Evolutionary conservation across 495 filamentous ascomycete genomes (phyloP), one percentile per base, ranked within the genome.

Genomic region (Poronia punctata): DNA sequence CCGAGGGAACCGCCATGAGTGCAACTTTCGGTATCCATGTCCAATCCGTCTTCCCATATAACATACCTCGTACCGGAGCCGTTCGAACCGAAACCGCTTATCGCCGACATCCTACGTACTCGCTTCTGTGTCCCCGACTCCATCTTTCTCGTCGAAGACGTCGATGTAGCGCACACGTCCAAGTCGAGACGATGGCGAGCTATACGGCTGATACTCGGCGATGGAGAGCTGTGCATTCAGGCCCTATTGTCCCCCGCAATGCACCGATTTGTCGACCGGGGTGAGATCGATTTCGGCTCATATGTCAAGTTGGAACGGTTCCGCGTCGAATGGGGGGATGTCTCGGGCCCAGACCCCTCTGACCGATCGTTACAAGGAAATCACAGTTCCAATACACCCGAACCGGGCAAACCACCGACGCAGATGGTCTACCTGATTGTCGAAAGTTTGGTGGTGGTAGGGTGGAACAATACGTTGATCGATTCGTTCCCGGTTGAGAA

Each of bases 171-270:
- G 15, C 52, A 56, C 32, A 46, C 39, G 1, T 64, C 30, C 8
- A 40, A 24, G 29, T 61, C 40, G 5, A 38, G 43, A 17, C 36
- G 49, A 46, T 52, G 48, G 48, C 52, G 58, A 12, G 46, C 55
- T 5, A 37, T 67, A 5, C 40, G 60, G 5, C 21, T 72, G 37
- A 21, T 71, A 10, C 48, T 72, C 0, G 62, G 66, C 6, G 67
- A 72, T 29, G 67, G 66, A 1, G 56, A 68, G 41, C 46, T 70
- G 25, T 65, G 62, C 26, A 50, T 72, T 21, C 66, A 72, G 46
- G 66, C 65, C 15, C 51, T 72, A 33, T 30, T 67, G 19, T 41
- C 49, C 9, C 43, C 53, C 10, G 60, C 59, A 31, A 56, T 62
- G 19, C 61, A 67, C 7, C 46, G 52, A 22, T 51, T 65, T 9